Base-by-base conservation (phyloP, 805 yeast genomes). In the Pichia occidentalis region DNA sequence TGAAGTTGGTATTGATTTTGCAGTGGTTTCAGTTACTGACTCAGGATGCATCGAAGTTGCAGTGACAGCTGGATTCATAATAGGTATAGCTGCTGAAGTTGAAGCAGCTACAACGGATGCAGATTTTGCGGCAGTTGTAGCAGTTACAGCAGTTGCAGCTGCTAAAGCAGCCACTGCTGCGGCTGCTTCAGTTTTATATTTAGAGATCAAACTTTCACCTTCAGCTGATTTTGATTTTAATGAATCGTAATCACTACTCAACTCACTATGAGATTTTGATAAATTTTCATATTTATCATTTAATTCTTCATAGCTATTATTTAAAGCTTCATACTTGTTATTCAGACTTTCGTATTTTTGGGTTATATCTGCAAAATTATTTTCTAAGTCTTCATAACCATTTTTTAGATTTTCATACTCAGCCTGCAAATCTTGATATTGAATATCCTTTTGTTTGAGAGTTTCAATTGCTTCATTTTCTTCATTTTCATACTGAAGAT, bases 261-360 rank as follows among this genome's bases (percentile, higher is more conserved):
- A 13, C 0, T 33, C 18, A 24, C 20, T 11, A 19, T 32, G 19
- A 24, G 24, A 24, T n/a, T 24, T 29, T n/a, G 16, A 18, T 16
- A 36, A 25, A 3, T 19, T 10, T 19, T 29, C 16, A 19, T 26
- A 16, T 6, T 27, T 25, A 6, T 26, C 17, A n/a, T 17, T 23
- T 13, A 36, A 21, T 5, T 29, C 19, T 11, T 37, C 17, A 28
- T 39, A 21, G 2, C 21, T 21, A 17, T n/a, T 35, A 10, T 35
- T 24, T 18, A 39, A 28, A 12, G 37, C n/a, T 24, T 39, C 23
- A 18, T 44, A 28, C 16, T 23, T 22, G 22, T 32, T 23, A 20
- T 23, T 30, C 13, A 40, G 28, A 27, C n/a, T 14, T 20, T 42
- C 40, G 25, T 50, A 37, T 20, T 47, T 48, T 14, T 32, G 30